These are phyloP conservation scores for Apiotrichum gracile DNA, from an alignment of 1,284 basidiomycete genomes.

Conservation along the genomic window DNA sequence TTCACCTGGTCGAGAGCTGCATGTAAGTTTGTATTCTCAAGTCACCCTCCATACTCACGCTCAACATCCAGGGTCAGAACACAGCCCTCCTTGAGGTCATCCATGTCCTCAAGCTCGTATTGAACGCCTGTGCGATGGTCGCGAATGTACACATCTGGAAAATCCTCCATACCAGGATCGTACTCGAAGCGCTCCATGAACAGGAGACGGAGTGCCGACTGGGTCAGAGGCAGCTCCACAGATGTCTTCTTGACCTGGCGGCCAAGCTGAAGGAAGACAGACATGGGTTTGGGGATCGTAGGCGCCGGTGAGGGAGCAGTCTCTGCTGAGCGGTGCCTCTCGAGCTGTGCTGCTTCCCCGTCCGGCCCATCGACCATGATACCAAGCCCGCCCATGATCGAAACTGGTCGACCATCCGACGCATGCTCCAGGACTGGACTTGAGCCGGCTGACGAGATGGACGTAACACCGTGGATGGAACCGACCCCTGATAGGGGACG, in stretches of 20 bases:
- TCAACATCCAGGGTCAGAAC: conserved; percentile 91
- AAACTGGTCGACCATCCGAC: neutral
- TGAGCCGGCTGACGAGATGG: neutral
- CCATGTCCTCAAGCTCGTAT: conserved; percentile 91
- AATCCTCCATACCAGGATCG: conserved; percentile 85
- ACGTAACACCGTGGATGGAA: neutral
- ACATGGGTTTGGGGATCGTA: conserved; percentile 45
- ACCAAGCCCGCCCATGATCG: neutral
- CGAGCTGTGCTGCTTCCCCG: conserved; percentile 5
- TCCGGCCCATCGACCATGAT: neutral
- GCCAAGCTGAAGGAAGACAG: conserved; percentile 84
- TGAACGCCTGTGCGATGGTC: conserved; percentile 85
- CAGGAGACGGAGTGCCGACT: conserved; percentile 52
- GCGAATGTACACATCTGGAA: conserved; percentile 91
- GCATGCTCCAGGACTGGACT: neutral
- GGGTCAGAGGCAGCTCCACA: conserved; percentile 60
- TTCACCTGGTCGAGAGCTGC: conserved; percentile 97
- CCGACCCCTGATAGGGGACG: neutral
- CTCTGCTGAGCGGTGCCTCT: neutral
- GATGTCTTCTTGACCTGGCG: conserved; percentile 83
- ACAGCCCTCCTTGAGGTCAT: conserved; percentile 84
- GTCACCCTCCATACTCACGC: conserved; percentile 57
- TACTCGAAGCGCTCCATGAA: conserved; percentile 96
- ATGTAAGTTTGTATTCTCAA: conserved; percentile 9
- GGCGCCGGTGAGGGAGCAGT: conserved; percentile 24